These are phyloP conservation scores for Apiotrichum domesticum DNA, from an alignment of 1,284 basidiomycete genomes.

Conservation along the genomic window DNA sequence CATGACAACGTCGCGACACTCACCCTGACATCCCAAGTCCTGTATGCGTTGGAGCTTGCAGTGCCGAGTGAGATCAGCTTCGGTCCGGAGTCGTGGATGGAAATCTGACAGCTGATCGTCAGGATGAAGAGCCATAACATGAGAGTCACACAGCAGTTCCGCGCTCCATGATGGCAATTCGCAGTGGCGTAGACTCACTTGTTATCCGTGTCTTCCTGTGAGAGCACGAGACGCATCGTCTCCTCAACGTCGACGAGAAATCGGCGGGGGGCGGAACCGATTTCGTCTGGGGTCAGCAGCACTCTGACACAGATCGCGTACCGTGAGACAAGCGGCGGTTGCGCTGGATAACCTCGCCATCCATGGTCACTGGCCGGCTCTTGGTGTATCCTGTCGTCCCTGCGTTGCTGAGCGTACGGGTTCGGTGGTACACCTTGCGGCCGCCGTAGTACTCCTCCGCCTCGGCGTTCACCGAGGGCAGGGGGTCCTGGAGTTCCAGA, in stretches of 20 bases:
- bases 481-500: background rate
- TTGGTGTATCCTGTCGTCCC: constrained; percentile 58
- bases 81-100: constrained; percentile 91
- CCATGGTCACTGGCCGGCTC: constrained; percentile 57
- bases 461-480: constrained; percentile 56
- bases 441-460: constrained; percentile 77
- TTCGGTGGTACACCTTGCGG: constrained; percentile 65
- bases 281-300: constrained; percentile 46
- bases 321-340: constrained; percentile 74
- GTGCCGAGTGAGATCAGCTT: constrained; percentile 95
- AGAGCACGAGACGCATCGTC: constrained; percentile 90
- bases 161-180: too few relatives aligned
- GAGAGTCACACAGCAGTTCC: too few relatives aligned
- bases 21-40: constrained; percentile 80
- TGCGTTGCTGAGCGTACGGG: constrained; percentile 77
- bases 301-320: constrained; percentile 11
- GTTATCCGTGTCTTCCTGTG: constrained; percentile 96
- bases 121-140: too few relatives aligned
- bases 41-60: constrained; percentile 95
- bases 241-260: constrained; percentile 99
- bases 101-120: constrained; percentile 60
- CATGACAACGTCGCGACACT: too few relatives aligned
- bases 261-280: constrained; percentile 54
- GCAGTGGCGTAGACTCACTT: constrained; percentile 50
- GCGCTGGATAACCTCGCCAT: constrained; percentile 65